Percentiles rank a stretch among this genome's conserved stretches.
Evolutionary conservation across 208 protist genomes (phyloP).

Genomic region (Acanthamoeba castellanii): DNA sequence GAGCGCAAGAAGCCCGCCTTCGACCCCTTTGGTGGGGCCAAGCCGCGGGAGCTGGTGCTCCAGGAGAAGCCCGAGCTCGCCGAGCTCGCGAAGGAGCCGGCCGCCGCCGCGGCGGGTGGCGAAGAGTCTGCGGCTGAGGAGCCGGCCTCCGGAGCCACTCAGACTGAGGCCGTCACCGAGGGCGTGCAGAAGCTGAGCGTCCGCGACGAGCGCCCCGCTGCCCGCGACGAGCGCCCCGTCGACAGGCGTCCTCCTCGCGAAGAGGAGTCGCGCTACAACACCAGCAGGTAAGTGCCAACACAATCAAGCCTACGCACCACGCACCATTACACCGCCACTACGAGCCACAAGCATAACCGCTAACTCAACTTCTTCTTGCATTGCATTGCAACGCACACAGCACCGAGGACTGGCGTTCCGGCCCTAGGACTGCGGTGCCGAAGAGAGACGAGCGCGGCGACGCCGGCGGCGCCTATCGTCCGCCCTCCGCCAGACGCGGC

Average conservation of each 20-base stretch:
- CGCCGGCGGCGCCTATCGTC: neutral
- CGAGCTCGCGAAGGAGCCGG: neutral
- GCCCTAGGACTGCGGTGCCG: neutral
- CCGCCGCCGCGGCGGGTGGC: neutral
- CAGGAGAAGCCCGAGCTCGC: slow-evolving; percentile 43
- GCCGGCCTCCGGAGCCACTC: neutral
- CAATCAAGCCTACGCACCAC: neutral
- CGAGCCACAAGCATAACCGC: neutral
- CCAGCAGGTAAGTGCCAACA: neutral
- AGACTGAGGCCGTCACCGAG: neutral
- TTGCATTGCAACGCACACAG: neutral
- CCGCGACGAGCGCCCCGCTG: neutral
- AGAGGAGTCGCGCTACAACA: slow-evolving; percentile 18
- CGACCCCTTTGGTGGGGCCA: slow-evolving; percentile 41
- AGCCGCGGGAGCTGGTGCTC: slow-evolving; percentile 30
- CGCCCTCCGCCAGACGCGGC: neutral
- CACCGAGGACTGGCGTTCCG: slow-evolving; percentile 17
- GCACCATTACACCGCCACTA: too few relatives aligned
- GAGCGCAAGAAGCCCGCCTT: slow-evolving; percentile 33
- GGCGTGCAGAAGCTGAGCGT: slow-evolving; percentile 9
- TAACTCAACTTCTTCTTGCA: too few relatives aligned
- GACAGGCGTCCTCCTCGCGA: slow-evolving; percentile 13
- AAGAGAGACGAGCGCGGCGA: neutral
- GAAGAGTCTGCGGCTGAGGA: neutral
- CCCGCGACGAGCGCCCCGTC: too few relatives aligned